Evolutionary conservation across 106 monocot species (phyloP).

Genomic region (Acorus calamus): DNA sequence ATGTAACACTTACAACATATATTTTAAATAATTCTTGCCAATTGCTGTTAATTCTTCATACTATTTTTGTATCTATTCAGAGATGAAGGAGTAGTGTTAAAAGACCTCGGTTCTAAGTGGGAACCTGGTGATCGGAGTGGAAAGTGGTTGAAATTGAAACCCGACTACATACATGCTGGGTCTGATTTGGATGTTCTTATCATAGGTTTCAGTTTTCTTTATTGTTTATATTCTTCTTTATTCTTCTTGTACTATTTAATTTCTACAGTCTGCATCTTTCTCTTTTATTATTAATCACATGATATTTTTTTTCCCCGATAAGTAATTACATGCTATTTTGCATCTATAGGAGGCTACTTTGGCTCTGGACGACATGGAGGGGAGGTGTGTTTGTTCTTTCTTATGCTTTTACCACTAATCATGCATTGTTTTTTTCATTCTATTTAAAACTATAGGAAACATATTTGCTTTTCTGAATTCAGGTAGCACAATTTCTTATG

Average conservation of each 20-base stretch:
- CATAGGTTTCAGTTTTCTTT: conserved; percentile 42
- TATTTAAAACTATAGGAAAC: not conserved
- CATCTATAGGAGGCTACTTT: conserved; percentile 77
- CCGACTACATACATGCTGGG: conserved; percentile 94
- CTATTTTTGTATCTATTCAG: conserved; percentile 17
- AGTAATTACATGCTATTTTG: conserved; percentile 6
- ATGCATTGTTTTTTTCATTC: conserved; percentile 2
- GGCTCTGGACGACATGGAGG: conserved; percentile 95
- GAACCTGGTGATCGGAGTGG: conserved; percentile 91
- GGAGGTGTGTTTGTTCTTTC: conserved; percentile 39
- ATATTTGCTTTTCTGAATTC: conserved; percentile 7
- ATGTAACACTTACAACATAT: no score
- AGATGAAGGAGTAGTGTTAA: conserved; percentile 88
- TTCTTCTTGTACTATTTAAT: not conserved
- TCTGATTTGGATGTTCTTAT: conserved; percentile 96
- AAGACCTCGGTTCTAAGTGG: conserved; percentile 95
- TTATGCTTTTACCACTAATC: not conserved
- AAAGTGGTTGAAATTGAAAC: conserved; percentile 97
- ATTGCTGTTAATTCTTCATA: no score
- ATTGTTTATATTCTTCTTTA: not conserved
- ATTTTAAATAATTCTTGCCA: no score
- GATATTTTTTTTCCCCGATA: no score
- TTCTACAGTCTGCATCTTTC: not conserved
- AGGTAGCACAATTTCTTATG: conserved; percentile 98
- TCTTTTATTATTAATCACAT: no score